Evolutionary conservation across 2,329 filamentous ascomycete genomes (phyloP).

Genomic region (Talaromyces islandicus): DNA sequence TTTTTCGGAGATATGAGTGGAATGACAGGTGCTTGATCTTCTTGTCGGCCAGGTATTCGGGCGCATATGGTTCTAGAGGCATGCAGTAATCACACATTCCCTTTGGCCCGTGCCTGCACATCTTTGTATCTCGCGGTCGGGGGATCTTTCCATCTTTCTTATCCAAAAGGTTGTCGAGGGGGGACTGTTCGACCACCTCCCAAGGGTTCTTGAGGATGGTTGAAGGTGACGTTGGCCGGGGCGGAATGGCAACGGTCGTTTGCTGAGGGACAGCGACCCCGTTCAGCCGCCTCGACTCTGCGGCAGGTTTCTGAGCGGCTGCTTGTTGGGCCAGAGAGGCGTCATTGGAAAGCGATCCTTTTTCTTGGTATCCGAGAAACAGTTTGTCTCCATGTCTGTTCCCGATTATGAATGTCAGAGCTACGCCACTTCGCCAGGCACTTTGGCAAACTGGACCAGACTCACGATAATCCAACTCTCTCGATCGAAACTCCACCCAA

Average conservation of each 20-base stretch:
- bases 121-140: constrained; percentile 65
- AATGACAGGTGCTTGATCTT: constrained; percentile 99
- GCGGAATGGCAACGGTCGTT: constrained; percentile 61
- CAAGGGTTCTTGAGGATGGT: constrained; percentile 77
- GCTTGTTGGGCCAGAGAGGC: constrained; percentile 22
- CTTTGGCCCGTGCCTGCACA: constrained; percentile 94
- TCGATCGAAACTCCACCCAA: constrained; percentile 52
- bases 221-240: constrained; percentile 50
- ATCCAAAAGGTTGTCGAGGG: constrained; percentile 80
- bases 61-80: constrained; percentile 87
- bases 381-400: constrained; percentile 85
- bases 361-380: constrained; percentile 72
- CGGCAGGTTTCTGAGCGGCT: constrained; percentile 17
- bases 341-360: constrained; percentile 47
- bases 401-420: not conserved
- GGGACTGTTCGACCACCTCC: constrained; percentile 85
- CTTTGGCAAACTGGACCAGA: constrained; percentile 8
- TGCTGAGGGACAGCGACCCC: constrained; percentile 27
- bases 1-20: constrained; percentile 87
- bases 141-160: constrained; percentile 84
- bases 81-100: constrained; percentile 99
- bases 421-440: not conserved
- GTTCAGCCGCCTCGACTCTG: constrained; percentile 30
- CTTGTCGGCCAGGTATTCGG: constrained; percentile 84
- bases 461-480: constrained; percentile 53